Base-by-base conservation (phyloP, 2,329 filamentous ascomycete genomes). In the Sphaerulina vaccinii region DNA sequence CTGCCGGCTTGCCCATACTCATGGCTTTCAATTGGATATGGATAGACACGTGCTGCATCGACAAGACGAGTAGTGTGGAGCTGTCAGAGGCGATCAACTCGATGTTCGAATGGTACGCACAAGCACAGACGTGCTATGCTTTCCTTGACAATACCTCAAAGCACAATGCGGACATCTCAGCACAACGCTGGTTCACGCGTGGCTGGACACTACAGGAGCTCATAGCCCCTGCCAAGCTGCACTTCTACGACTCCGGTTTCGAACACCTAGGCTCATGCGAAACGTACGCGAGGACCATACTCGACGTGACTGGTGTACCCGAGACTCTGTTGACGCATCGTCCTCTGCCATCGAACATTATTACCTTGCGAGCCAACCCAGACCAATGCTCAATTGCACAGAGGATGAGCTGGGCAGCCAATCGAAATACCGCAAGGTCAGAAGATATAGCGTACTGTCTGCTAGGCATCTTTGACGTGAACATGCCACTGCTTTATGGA, bases 401-500 rank as follows among this genome's bases (percentile, higher is more conserved):
- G 3, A 21, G 49, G 0, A 40, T 56, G 33, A 23, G 16, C 11
- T 57, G 75, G 41, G 37, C 48, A 4, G 23, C 43, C 3, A 11
- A 23, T 4, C 32, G 53, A 9, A 18, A 15, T 13, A 56, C 49
- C 2, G 51, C 53, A 11, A 18, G 45, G 11, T 9, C 18, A 18
- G 55, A 58, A 44, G 56, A 57, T 15, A 43, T 35, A 1, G 49
- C 54, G 5, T 59, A 59, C 36, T 55, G 46, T 35, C 36, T 59
- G 16, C 37, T 57, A 5, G 56, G 56, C 0, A 64, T 78, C 0
- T 76, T 78, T 18, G 64, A 65, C 1, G 64, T 77, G 18, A 68
- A 72, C 24, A 74, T 77, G 69, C 68, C 73, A 0, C 54, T 76
- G 1, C 40, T 76, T 0, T 78, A 77, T 47, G 74, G 74, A 0